Conservation (phyloP, 495 filamentous ascomycete species). For the Chlorociboria aeruginascens region DNA sequence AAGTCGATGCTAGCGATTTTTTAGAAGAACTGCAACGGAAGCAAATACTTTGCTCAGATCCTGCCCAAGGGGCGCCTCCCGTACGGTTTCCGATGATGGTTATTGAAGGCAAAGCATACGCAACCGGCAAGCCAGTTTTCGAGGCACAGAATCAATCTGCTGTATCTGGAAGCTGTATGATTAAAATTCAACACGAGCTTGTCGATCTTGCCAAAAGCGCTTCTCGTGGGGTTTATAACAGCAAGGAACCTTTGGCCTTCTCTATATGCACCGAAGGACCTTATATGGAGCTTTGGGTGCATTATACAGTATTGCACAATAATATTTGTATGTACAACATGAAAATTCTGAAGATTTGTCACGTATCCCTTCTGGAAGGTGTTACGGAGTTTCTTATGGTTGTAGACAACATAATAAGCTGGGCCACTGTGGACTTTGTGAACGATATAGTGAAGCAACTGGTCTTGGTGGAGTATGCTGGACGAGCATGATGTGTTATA, state of each 20-base stretch:
- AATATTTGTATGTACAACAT: constrained; percentile 14
- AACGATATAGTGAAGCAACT: constrained; percentile 1
- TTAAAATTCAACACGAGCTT: constrained; percentile 19
- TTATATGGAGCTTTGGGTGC: constrained; percentile 18
- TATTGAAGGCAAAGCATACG: too few relatives aligned
- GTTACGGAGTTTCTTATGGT: constrained; percentile 40
- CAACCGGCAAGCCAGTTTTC: too few relatives aligned
- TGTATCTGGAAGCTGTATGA: constrained; percentile 21
- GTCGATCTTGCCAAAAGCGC: constrained; percentile 6
- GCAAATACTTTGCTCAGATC: too few relatives aligned
- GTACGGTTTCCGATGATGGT: too few relatives aligned
- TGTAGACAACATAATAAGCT: constrained; percentile 29
- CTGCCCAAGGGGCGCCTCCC: too few relatives aligned
- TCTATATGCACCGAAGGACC: constrained; percentile 21
- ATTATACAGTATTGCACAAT: constrained; percentile 10
- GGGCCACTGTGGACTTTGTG: constrained; percentile 1
- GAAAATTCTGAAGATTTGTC: constrained; percentile 22
- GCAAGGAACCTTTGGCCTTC: constrained; percentile 16
- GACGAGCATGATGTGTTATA: background rate
- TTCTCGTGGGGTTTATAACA: background rate
- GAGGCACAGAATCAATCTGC: too few relatives aligned
- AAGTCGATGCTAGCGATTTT: too few relatives aligned
- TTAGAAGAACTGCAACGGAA: too few relatives aligned
- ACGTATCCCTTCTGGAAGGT: constrained; percentile 36
- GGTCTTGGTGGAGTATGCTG: constrained; percentile 1